Conservation (phyloP, 2,329 filamentous ascomycete genomes). For the Colletotrichum karsti region DNA sequence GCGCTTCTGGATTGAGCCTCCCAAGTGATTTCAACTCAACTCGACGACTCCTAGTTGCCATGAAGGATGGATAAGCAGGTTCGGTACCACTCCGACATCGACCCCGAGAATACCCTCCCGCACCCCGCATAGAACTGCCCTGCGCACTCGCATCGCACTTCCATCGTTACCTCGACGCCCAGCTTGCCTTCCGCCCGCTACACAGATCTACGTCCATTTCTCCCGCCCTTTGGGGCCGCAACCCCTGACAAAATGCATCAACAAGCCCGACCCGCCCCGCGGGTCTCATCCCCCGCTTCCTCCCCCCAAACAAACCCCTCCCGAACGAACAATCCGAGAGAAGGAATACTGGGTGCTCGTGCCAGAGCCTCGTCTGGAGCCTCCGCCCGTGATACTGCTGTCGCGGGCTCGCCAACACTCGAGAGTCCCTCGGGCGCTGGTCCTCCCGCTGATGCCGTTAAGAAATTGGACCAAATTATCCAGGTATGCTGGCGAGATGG, state of each 20-base stretch:
- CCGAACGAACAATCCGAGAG: conserved; percentile 79
- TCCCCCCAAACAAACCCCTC: conserved; percentile 77
- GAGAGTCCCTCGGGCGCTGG: conserved; percentile 51
- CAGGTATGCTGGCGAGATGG: conserved; percentile 65
- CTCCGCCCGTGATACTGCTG: conserved; percentile 44
- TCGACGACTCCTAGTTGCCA: conserved; percentile 1
- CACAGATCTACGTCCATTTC: background rate
- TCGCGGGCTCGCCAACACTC: conserved; percentile 56
- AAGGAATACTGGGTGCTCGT: conserved; percentile 55
- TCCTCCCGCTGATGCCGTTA: conserved; percentile 72
- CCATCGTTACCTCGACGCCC: background rate
- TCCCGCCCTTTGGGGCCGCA: background rate
- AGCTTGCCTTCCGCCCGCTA: background rate
- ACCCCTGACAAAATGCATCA: conserved; percentile 76
- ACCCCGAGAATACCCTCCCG: conserved; percentile 12
- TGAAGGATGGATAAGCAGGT: conserved; percentile 31
- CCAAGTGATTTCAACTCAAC: too few species aligned
- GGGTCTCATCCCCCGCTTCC: conserved; percentile 76
- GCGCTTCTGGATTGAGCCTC: conserved; percentile 1
- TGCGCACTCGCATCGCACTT: background rate
- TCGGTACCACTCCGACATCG: conserved; percentile 22
- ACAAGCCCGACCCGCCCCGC: conserved; percentile 79
- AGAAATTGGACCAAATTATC: conserved; percentile 92
- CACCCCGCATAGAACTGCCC: conserved; percentile 3
- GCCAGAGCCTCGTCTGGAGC: conserved; percentile 54